These are phyloP conservation scores for Cyberlindnera misumaiensis DNA, from an alignment of 805 yeast species.

Conservation along the genomic window DNA sequence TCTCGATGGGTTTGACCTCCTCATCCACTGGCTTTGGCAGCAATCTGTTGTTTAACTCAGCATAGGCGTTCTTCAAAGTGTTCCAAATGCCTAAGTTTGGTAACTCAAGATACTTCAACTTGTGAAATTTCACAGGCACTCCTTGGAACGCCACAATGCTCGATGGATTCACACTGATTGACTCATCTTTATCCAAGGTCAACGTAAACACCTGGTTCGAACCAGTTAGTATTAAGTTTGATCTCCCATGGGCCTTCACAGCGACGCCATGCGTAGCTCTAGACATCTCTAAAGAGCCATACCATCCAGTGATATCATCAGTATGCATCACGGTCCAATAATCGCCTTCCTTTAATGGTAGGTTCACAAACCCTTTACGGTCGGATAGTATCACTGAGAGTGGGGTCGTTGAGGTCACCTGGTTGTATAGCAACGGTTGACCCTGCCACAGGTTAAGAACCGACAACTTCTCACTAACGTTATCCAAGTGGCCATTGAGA, in stretches of 20 bases:
- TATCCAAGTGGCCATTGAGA: constrained; percentile 13
- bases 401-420: constrained; percentile 13
- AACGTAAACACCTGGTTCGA: constrained; percentile 25
- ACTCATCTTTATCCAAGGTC: constrained; percentile 18
- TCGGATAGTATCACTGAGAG: constrained; percentile 12
- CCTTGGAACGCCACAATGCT: constrained; percentile 14
- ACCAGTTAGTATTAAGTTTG: constrained; percentile 26
- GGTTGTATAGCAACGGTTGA: constrained; percentile 12
- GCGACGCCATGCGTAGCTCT: constrained; percentile 2
- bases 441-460: constrained; percentile 8
- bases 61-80: constrained; percentile 3
- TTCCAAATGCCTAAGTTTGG: constrained; percentile 10
- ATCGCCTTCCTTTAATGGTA: constrained; percentile 8
- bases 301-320: constrained; percentile 15
- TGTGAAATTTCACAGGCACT: constrained; percentile 1
- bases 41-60: constrained; percentile 1
- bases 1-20: not conserved
- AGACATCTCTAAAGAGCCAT: constrained; percentile 11
- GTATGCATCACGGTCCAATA: constrained; percentile 13
- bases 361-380: constrained; percentile 10
- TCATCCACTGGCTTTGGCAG: not conserved
- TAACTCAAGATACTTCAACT: constrained; percentile 6
- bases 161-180: constrained; percentile 16
- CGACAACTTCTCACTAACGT: constrained; percentile 2
- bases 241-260: constrained; percentile 14